These are phyloP conservation scores for Calonectria pauciramosa DNA, from an alignment of 2,329 filamentous ascomycete genomes.

Conservation along the genomic window DNA sequence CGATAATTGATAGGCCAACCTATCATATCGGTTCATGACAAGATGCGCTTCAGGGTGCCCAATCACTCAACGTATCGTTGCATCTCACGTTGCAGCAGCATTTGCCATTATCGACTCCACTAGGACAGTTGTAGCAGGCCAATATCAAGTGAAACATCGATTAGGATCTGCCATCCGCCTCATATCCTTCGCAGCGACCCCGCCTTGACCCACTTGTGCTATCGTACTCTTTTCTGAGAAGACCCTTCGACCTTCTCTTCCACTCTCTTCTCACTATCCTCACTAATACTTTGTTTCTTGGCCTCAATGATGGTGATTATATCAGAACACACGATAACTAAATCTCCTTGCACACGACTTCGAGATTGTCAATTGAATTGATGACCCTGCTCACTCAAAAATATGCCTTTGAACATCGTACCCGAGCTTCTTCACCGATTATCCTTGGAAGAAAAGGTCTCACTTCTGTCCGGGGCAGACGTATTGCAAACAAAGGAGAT, in stretches of 20 bases:
- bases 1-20: not conserved
- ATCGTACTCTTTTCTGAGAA: not conserved
- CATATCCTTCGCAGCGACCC: not conserved
- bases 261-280: not conserved
- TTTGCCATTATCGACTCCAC: not conserved
- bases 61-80: not conserved
- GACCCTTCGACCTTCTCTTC: not conserved
- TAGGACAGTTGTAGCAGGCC: not conserved
- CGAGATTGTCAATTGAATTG: not conserved
- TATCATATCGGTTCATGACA: not conserved
- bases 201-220: not conserved
- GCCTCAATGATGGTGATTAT: too few species aligned
- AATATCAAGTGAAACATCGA: not conserved
- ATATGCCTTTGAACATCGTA: not conserved
- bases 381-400: not conserved
- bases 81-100: not conserved
- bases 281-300: too few species aligned
- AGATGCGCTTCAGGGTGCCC: not conserved
- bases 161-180: not conserved
- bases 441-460: conserved; percentile 26
- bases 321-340: not conserved
- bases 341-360: not conserved
- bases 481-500: conserved; percentile 28
- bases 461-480: conserved; percentile 21
- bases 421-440: conserved; percentile 1